Evolutionary conservation across 2,329 filamentous ascomycete genomes (phyloP), one percentile per base, ranked within the genome.

Genomic region (Tolypocladium sp.): DNA sequence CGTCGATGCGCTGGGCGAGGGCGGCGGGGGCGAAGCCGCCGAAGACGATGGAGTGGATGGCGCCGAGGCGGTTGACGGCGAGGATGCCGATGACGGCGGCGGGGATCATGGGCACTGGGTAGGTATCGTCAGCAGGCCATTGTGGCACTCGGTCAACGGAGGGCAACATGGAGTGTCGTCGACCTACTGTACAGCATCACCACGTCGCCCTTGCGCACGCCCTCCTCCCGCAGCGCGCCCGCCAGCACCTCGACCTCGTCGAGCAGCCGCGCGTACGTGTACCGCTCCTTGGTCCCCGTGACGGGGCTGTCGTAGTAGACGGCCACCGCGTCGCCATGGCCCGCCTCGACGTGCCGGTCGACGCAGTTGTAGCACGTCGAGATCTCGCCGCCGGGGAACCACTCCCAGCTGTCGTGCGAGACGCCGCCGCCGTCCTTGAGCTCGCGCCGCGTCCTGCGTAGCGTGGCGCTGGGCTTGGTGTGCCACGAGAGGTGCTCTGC

Each of bases 91-190:
- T 85, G n/a, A 96, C 72, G 2, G 92, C 90, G 0, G 91, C 87
- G 0, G 93, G 92, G 51, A 97, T 91, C 92, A 97, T 97, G 58
- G 92, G 92, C 92, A 97, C 88, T 91, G n/a, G n/a, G n/a, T n/a
- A n/a, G n/a, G n/a, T n/a, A n/a, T n/a, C n/a, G n/a, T n/a, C n/a
- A n/a, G n/a, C n/a, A n/a, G n/a, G n/a, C n/a, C n/a, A n/a, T n/a
- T n/a, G n/a, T n/a, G n/a, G n/a, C n/a, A n/a, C n/a, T n/a, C n/a
- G n/a, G n/a, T n/a, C n/a, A n/a, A n/a, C n/a, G n/a, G n/a, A n/a
- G n/a, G n/a, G n/a, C n/a, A n/a, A n/a, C n/a, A n/a, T n/a, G n/a
- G n/a, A n/a, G n/a, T n/a, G n/a, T n/a, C n/a, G n/a, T n/a, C n/a
- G n/a, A n/a, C n/a, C n/a, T n/a, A n/a, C 46, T 96, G 73, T 97